Evolutionary conservation across 495 filamentous ascomycete species (phyloP).

Genomic region (Poronia punctata): DNA sequence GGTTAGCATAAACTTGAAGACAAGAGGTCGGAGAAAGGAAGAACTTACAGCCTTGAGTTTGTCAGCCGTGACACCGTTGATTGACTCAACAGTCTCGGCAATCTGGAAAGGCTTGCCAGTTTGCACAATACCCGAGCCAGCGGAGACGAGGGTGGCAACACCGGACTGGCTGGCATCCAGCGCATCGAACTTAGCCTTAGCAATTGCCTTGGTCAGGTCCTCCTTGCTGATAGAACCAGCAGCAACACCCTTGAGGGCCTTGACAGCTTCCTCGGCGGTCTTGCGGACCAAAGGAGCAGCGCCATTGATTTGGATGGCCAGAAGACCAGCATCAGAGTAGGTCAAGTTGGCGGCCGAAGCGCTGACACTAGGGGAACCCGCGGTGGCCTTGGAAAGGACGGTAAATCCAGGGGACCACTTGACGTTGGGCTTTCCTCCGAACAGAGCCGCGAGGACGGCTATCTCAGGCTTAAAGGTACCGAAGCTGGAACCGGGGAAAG

Average conservation of each 20-base stretch:
- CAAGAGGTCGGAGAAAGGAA: not conserved
- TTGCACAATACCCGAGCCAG: constrained; percentile 55
- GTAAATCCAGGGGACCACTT: constrained; percentile 96
- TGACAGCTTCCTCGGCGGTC: constrained; percentile 57
- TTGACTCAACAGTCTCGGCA: constrained; percentile 67
- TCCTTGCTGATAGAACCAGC: constrained; percentile 70
- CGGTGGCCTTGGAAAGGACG: constrained; percentile 69
- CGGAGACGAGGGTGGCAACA: constrained; percentile 38
- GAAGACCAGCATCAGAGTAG: constrained; percentile 92
- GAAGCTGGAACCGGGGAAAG: constrained; percentile 82
- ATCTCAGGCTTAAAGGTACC: constrained; percentile 80
- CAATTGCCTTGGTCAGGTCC: constrained; percentile 82
- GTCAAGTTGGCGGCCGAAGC: constrained; percentile 66
- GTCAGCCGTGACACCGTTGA: constrained; percentile 74
- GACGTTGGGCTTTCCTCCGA: constrained; percentile 84
- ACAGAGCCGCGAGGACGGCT: constrained; percentile 78
- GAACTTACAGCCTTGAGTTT: constrained; percentile 78
- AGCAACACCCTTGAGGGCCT: constrained; percentile 71
- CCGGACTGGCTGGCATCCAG: constrained; percentile 78
- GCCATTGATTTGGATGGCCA: constrained; percentile 73
- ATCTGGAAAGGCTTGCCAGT: constrained; percentile 81
- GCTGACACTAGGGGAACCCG: constrained; percentile 55
- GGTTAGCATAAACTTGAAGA: constrained; percentile 1
- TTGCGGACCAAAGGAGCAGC: constrained; percentile 56
- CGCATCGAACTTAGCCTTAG: constrained; percentile 88